Conservation (phyloP, 176 grass and related monocot genomes). For the Musa schizocarpa region DNA sequence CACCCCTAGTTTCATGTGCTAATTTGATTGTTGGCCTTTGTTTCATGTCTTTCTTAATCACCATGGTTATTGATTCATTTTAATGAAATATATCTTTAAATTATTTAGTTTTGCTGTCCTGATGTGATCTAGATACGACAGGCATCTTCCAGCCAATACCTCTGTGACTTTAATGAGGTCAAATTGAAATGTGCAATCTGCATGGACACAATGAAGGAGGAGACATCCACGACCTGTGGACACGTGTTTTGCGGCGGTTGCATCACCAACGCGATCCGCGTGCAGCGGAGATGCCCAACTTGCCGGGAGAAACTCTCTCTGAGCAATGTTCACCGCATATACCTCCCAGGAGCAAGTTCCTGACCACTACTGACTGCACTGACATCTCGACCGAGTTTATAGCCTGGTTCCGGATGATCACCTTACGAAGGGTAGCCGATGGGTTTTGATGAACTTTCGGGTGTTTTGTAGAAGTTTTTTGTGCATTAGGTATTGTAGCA, state of each 20-base stretch:
- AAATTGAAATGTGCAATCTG: constrained; percentile 17
- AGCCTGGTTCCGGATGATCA: not conserved
- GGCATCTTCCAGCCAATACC: constrained; percentile 4
- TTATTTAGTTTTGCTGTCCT: not conserved
- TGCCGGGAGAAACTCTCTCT: not conserved
- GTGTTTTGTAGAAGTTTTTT: not conserved
- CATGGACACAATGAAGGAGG: constrained; percentile 17
- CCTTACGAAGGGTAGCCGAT: not conserved
- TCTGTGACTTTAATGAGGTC: not conserved
- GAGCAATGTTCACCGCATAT: constrained; percentile 13
- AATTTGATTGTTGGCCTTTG: not conserved
- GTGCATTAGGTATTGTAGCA: not conserved
- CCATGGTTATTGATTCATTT: not conserved
- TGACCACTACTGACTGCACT: not conserved
- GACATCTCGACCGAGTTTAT: not conserved
- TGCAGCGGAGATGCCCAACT: constrained; percentile 13
- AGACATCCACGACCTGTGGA: constrained; percentile 12
- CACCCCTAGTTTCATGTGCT: too few species aligned
- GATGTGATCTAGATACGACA: not conserved
- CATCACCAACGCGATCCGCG: constrained; percentile 7
- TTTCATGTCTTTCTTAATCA: too few species aligned
- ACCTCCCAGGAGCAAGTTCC: constrained; percentile 15
- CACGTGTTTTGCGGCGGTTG: constrained; percentile 14
- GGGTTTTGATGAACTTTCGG: not conserved
- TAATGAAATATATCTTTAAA: not conserved